Percentiles rank a stretch among this genome's conserved stretches.
phyloP scores from a whole-genome alignment of 768 basidiomycete genomes.

The Termitomyces sp. region DNA sequence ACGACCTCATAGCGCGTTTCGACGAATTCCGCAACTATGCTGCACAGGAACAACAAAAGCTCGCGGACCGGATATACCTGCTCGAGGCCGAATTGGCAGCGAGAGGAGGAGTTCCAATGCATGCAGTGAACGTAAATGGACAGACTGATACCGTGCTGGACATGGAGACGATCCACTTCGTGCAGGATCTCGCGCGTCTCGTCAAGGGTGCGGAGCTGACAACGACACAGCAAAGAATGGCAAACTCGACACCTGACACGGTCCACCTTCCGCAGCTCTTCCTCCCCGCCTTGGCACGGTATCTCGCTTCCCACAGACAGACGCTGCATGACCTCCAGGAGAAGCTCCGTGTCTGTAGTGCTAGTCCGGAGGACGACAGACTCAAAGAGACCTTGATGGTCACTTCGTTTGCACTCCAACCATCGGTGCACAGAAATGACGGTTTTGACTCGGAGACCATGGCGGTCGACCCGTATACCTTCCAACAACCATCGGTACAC shows the following conservation, averaged over 20 bases:
- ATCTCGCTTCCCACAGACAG: conserved; percentile 1
- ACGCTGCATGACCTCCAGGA: background rate
- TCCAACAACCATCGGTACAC: no score
- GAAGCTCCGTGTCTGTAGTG: background rate
- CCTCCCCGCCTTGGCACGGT: conserved; percentile 7
- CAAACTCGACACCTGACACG: background rate
- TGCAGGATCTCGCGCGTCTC: background rate
- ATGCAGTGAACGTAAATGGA: background rate
- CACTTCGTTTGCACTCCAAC: background rate
- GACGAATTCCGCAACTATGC: conserved; percentile 2
- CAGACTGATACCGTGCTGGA: background rate
- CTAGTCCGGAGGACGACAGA: background rate
- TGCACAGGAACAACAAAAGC: background rate
- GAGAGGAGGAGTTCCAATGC: background rate
- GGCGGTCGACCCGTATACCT: no score
- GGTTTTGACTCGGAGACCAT: no score
- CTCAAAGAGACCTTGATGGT: background rate
- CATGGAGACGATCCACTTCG: background rate
- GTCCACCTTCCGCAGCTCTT: background rate
- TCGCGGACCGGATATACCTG: conserved; percentile 2
- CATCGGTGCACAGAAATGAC: no score
- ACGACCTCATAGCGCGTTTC: conserved; percentile 4
- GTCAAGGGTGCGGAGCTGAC: background rate
- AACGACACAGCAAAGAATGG: background rate
- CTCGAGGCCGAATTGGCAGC: conserved; percentile 7